Evolutionary conservation across 169 alveolate species (phyloP), one percentile per base, ranked within the genome.

Genomic region (Cryptosporidium andersoni): DNA sequence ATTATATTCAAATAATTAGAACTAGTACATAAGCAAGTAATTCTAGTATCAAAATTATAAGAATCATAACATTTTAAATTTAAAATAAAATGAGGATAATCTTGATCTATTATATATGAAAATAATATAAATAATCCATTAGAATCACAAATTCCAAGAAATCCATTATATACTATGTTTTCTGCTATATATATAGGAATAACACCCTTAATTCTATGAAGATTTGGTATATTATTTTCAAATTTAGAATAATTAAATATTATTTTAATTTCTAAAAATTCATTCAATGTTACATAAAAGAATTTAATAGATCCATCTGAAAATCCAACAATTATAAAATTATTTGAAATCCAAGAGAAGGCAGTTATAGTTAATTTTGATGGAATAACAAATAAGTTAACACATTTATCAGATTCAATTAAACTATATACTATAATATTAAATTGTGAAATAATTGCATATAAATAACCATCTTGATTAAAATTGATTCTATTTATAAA

Each of bases 391-490:
- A 52, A 39, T 14, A 1, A 42, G 0, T 39, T 39, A 11, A 68
- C 4, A 68, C 7, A 55, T 56, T 52, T 55, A 3, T 55, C 49
- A 1, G 42, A 52, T 8, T 68, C 60, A 9, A 39, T 53, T 12
- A 68, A 39, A 40, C 66, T 68, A 4, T 65, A 52, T 42, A 68
- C 7, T 4, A 52, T n/a, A 40, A 68, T 14, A 2, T 53, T 49
- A 8, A 40, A 55, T 42, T 68, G 82, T 14, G 82, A 68, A 43
- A 68, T 45, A 25, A 68, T 56, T 42, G 67, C 65, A 55, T 68
- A 68, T 14, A 55, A 68, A 8, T 16, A 40, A 8, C 82, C 82
- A 3, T 8, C 11, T 0, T 12, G 4, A 45, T 55, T 68, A 34
- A 68, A 68, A 7, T 55, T 68, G 14, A 68, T 40, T 8, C 5